Percentiles rank a stretch among this genome's conserved stretches.
Evolutionary conservation across 2,329 filamentous ascomycete species (phyloP).

Genomic region (Colletotrichum echinochloae): DNA sequence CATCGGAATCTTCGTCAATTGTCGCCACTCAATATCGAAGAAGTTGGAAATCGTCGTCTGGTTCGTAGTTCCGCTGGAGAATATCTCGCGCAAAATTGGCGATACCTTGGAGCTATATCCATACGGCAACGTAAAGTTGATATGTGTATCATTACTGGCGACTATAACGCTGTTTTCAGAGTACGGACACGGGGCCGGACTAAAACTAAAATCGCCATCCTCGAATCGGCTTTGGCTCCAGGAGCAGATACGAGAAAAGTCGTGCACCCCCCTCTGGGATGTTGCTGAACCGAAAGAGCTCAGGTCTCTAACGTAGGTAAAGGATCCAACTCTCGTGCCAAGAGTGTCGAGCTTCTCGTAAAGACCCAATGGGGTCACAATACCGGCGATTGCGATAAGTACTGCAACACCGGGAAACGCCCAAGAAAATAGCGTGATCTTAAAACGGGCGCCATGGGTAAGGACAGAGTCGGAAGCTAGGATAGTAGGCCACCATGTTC

Average conservation of each 20-base stretch:
- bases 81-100: conserved; percentile 49
- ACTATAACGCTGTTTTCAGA: conserved; percentile 38
- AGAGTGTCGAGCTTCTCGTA: conserved; percentile 52
- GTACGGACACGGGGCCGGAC: conserved; percentile 46
- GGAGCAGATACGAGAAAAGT: conserved; percentile 50
- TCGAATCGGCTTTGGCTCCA: too few species aligned
- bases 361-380: conserved; percentile 60
- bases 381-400: conserved; percentile 54
- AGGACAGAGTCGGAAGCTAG: conserved; percentile 53
- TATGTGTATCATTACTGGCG: conserved; percentile 44
- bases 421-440: conserved; percentile 37
- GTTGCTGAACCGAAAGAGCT: conserved; percentile 55
- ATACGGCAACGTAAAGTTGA: conserved; percentile 31
- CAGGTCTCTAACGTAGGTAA: conserved; percentile 53
- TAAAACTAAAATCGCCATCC: too few species aligned
- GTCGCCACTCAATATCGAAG: conserved; percentile 56
- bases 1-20: conserved; percentile 41
- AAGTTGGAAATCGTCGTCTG: conserved; percentile 54
- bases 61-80: conserved; percentile 50
- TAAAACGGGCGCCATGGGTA: conserved; percentile 47
- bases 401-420: conserved; percentile 46
- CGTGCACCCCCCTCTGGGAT: conserved; percentile 47
- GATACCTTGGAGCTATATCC: conserved; percentile 48
- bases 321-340: conserved; percentile 43
- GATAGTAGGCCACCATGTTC: conserved; percentile 56